Conservation (phyloP, 140 eudicot genomes). For the Flaveria floridana region DNA sequence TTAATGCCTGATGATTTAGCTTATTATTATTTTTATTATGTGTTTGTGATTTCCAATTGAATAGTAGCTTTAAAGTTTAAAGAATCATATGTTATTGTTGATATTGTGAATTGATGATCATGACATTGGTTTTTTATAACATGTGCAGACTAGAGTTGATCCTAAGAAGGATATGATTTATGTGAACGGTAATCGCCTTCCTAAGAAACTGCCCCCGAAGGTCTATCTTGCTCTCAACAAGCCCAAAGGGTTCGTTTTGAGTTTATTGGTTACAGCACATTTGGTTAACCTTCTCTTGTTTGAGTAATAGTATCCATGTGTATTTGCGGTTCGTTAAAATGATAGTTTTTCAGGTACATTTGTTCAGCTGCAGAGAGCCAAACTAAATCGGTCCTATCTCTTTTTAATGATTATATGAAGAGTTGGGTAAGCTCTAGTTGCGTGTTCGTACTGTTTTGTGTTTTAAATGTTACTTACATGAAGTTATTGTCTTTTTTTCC, state of each 20-base stretch:
- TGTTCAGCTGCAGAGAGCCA: constrained; percentile 87
- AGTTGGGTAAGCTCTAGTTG: constrained; percentile 62
- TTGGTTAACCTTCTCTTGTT: not conserved
- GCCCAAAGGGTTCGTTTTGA: constrained; percentile 92
- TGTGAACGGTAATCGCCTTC: constrained; percentile 87
- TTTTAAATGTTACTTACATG: constrained; percentile 10
- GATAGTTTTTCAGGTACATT: constrained; percentile 62
- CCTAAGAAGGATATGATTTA: constrained; percentile 80
- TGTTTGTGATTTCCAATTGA: not conserved
- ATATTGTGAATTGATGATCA: not conserved
- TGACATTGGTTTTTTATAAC: constrained; percentile 13
- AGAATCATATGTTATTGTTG: not conserved
- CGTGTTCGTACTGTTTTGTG: not conserved
- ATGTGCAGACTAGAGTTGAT: constrained; percentile 82
- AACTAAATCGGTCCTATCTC: constrained; percentile 63
- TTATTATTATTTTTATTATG: not conserved
- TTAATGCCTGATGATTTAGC: not conserved
- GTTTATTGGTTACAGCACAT: not conserved
- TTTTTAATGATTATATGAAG: constrained; percentile 72
- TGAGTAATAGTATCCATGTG: constrained; percentile 5
- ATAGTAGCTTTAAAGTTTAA: not conserved
- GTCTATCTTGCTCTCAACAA: constrained; percentile 93
- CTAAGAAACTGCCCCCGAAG: constrained; percentile 90
- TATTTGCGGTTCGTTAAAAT: constrained; percentile 9
- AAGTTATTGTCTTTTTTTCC: constrained; percentile 17